These are phyloP conservation scores for Bjerkandera adusta DNA, from an alignment of 1,284 basidiomycete genomes.

Conservation along the genomic window DNA sequence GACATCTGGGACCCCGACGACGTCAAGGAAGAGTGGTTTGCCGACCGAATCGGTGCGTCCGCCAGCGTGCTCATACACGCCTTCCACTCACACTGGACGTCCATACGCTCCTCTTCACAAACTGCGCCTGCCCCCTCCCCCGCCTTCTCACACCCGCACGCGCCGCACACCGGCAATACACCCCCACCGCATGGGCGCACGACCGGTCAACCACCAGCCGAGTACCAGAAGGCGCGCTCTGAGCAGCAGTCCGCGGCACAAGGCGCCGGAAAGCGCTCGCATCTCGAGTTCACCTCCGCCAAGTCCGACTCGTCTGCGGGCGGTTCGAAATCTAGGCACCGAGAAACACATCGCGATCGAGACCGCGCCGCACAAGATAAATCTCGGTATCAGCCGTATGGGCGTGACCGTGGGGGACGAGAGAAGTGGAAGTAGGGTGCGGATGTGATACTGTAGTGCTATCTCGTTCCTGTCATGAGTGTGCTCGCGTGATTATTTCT, in stretches of 20 bases:
- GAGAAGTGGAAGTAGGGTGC: constrained; percentile 11
- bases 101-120: neutral
- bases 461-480: neutral
- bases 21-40: constrained; percentile 62
- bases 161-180: neutral
- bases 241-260: constrained; percentile 49
- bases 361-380: neutral
- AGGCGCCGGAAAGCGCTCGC: constrained; percentile 42
- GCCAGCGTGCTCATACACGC: neutral
- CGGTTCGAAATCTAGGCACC: neutral
- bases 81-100: too few species aligned
- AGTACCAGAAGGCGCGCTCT: constrained; percentile 53
- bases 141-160: neutral
- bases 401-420: constrained; percentile 3
- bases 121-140: neutral
- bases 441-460: neutral
- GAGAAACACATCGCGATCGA: constrained; percentile 1
- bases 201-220: constrained; percentile 22
- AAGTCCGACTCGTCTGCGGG: constrained; percentile 4
- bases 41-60: constrained; percentile 65
- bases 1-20: constrained; percentile 70
- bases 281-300: constrained; percentile 51
- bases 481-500: neutral
- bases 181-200: neutral
- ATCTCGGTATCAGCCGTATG: constrained; percentile 14